Conservation (phyloP, 306 rosid species). For the Vigna angularis region DNA sequence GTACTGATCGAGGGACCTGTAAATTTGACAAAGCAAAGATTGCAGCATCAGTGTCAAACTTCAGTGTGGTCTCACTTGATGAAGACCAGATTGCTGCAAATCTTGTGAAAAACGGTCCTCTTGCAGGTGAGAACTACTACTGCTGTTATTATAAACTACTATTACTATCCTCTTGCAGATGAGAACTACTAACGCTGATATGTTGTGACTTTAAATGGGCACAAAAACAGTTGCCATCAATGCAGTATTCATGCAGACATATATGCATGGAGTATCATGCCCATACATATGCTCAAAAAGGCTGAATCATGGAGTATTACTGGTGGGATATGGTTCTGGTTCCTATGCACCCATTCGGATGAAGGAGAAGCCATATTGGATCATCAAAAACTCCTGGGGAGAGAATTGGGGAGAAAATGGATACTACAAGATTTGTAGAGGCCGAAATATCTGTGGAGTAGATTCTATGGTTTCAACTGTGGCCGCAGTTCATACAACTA, state of each 20-base stretch:
- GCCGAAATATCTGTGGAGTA: slow-evolving; percentile 88
- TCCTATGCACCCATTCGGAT: slow-evolving; percentile 78
- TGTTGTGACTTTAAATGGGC: slow-evolving; percentile 24
- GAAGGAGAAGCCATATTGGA: slow-evolving; percentile 95
- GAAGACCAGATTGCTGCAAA: slow-evolving; percentile 95
- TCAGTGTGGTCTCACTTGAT: slow-evolving; percentile 84
- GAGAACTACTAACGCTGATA: background rate
- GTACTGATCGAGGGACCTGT: slow-evolving; percentile 70
- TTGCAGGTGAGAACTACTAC: slow-evolving; percentile 64
- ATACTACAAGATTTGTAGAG: slow-evolving; percentile 84
- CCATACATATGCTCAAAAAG: slow-evolving; percentile 87
- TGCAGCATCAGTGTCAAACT: slow-evolving; percentile 89
- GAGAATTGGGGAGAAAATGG: slow-evolving; percentile 95
- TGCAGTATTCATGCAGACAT: slow-evolving; percentile 96
- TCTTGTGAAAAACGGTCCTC: slow-evolving; percentile 93
- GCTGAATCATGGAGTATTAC: slow-evolving; percentile 80
- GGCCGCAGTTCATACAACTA: slow-evolving; percentile 46
- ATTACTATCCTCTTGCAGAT: slow-evolving; percentile 78
- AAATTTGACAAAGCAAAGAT: slow-evolving; percentile 81
- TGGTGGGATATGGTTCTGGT: slow-evolving; percentile 84
- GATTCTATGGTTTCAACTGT: slow-evolving; percentile 56
- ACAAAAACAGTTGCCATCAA: slow-evolving; percentile 85
- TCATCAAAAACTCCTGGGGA: slow-evolving; percentile 97
- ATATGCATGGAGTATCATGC: slow-evolving; percentile 90
- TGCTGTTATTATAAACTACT: background rate